Percentiles rank a stretch among this genome's conserved stretches.
Evolutionary conservation across 306 rosid genomes (phyloP).

Genomic region (Trifolium fragiferum): DNA sequence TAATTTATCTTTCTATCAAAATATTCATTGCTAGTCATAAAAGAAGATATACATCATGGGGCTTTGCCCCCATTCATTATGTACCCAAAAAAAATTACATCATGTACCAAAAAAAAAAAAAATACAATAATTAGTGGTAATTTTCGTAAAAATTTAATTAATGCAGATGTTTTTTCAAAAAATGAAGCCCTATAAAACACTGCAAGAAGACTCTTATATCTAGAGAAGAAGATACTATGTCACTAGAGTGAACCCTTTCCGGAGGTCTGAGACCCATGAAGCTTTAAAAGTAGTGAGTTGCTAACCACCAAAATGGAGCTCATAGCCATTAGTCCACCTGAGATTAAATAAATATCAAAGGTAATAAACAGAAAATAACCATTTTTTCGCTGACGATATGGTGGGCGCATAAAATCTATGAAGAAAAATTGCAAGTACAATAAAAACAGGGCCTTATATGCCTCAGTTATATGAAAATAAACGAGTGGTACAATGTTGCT

Average conservation of each 20-base stretch:
- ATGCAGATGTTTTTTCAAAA: background rate
- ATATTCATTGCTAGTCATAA: background rate
- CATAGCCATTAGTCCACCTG: constrained; percentile 97
- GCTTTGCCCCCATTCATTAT: no score
- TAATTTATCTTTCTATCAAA: background rate
- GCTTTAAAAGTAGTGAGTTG: constrained; percentile 87
- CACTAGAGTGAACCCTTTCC: constrained; percentile 35
- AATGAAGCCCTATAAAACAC: no score
- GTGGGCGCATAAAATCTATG: background rate
- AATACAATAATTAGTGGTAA: background rate
- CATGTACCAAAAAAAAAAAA: no score
- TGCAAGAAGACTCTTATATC: background rate
- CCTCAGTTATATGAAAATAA: constrained; percentile 20
- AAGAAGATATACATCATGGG: background rate
- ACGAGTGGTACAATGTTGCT: constrained; percentile 26
- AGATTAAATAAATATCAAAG: constrained; percentile 41
- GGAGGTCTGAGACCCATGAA: constrained; percentile 55
- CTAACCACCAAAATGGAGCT: constrained; percentile 93
- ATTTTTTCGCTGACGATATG: background rate
- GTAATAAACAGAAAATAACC: constrained; percentile 27
- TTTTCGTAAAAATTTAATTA: background rate
- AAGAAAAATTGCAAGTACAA: constrained; percentile 26
- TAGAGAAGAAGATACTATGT: background rate
- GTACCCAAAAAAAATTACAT: no score
- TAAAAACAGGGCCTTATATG: constrained; percentile 18